Conservation (phyloP, 2,329 filamentous ascomycete species). For the Exophiala sp. region DNA sequence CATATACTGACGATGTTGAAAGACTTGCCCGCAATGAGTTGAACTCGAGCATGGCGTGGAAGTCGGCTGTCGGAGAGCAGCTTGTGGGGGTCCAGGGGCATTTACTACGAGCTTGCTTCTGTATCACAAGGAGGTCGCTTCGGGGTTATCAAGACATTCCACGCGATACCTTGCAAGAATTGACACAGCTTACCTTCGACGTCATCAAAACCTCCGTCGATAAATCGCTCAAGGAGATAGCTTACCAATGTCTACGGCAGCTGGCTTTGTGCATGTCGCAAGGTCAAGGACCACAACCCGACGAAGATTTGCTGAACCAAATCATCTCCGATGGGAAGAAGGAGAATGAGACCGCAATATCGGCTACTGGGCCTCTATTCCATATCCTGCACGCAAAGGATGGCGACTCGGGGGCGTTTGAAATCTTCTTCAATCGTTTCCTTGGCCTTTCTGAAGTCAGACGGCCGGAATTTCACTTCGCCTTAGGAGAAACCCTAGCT, state of each 20-base stretch:
- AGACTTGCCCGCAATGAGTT: constrained; percentile 8
- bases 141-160: constrained; percentile 53
- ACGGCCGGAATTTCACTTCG: constrained; percentile 81
- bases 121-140: constrained; percentile 52
- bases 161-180: constrained; percentile 62
- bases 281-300: constrained; percentile 27
- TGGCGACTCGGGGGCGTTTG: constrained; percentile 32
- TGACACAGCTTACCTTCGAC: constrained; percentile 43
- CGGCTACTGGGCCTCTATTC: constrained; percentile 66
- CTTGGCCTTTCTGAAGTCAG: constrained; percentile 77
- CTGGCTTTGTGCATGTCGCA: constrained; percentile 51
- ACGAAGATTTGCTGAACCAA: constrained; percentile 53
- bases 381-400: constrained; percentile 42
- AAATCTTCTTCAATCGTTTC: constrained; percentile 58
- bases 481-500: constrained; percentile 80
- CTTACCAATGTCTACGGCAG: constrained; percentile 55
- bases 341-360: constrained; percentile 73
- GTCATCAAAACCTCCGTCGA: constrained; percentile 53
- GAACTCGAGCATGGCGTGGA: constrained; percentile 40
- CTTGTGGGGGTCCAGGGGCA: constrained; percentile 56
- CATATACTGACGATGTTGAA: constrained; percentile 46
- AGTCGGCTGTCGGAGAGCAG: constrained; percentile 54
- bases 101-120: constrained; percentile 53
- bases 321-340: constrained; percentile 66
- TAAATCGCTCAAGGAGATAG: constrained; percentile 51